Evolutionary conservation across 768 basidiomycete genomes (phyloP).

Genomic region (Termitomyces sp.): DNA sequence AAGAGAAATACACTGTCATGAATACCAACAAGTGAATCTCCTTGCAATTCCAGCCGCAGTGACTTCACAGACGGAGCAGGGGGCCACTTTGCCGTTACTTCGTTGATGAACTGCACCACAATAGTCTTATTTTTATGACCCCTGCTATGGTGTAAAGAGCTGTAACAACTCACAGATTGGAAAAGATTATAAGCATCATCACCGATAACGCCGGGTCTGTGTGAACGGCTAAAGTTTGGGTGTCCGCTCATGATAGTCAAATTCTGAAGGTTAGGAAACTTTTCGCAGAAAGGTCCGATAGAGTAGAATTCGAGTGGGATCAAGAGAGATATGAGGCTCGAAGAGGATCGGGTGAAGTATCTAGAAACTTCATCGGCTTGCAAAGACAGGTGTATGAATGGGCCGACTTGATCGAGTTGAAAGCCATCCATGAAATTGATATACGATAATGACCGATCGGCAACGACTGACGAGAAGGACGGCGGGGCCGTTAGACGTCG

Average conservation of each 20-base stretch:
- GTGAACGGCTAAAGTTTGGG: neutral
- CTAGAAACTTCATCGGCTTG: neutral
- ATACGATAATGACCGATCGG: constrained; percentile 7
- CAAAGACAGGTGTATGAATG: neutral
- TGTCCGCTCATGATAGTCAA: constrained; percentile 2
- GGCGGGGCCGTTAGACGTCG: constrained; percentile 4
- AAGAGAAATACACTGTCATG: neutral
- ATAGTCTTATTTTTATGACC: neutral
- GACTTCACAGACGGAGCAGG: constrained; percentile 9
- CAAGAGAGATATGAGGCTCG: neutral
- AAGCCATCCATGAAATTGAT: constrained; percentile 2
- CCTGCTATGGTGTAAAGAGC: neutral
- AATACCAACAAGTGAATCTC: neutral
- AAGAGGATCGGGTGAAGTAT: constrained; percentile 1
- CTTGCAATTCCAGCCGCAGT: neutral
- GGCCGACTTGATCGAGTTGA: neutral
- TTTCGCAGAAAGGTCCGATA: neutral
- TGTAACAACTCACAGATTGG: neutral
- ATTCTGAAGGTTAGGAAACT: constrained; percentile 1
- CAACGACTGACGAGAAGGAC: constrained; percentile 2
- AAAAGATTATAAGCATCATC: neutral
- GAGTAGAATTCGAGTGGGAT: constrained; percentile 10
- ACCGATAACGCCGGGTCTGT: neutral
- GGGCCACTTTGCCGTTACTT: constrained; percentile 6
- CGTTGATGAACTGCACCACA: neutral